Base-by-base conservation (phyloP, 306 rosid species). In the Citrullus mucosospermus region DNA sequence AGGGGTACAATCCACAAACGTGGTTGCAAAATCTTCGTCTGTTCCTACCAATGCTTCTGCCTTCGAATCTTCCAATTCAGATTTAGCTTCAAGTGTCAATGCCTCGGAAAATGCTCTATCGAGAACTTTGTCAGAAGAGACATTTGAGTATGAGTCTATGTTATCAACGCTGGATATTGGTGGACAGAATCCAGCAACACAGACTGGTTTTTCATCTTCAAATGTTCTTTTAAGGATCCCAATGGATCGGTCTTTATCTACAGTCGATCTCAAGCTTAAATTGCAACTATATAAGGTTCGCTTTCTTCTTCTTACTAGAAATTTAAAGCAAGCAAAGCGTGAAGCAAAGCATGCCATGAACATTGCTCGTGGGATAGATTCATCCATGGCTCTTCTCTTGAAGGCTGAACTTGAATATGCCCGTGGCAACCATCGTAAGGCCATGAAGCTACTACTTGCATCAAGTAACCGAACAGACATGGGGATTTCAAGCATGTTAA, bases 331-430 rank as follows among this genome's bases (percentile, higher is more conserved):
- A 81, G 99, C 99, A 6, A 93, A 96, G 80, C 90, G 99, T 59
- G 99, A 96, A 87, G 94, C 93, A 83, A 96, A 96, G 87, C 85
- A 90, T 75, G 97, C 96, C 71, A 90, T 96, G 96, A 96, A 96
- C 88, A 89, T 95, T 54, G 92, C 93, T 84, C 98, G 94, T 46
- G 93, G 93, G 77, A 84, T 88, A 78, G 99, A 96, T 83, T 91
- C 92, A 38, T 88, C 97, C 56, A 88, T 88, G 96, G 99, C 98
- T 78, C 96, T 96, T 81, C 89, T 96, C 74, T 82, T 96, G 89
- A 96, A 96, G 89, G 93, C 99, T 78, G 93, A 96, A 81, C 93
- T 96, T 41, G 97, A 96, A 88, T 96, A 88, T 85, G 93, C 96
- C 59, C 99, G 98, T 76, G 97, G 98, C 78, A 96, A 92, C 87